Evolutionary conservation across 1,139 yeast genomes (phyloP).

Genomic region (Kodamaea sp.): DNA sequence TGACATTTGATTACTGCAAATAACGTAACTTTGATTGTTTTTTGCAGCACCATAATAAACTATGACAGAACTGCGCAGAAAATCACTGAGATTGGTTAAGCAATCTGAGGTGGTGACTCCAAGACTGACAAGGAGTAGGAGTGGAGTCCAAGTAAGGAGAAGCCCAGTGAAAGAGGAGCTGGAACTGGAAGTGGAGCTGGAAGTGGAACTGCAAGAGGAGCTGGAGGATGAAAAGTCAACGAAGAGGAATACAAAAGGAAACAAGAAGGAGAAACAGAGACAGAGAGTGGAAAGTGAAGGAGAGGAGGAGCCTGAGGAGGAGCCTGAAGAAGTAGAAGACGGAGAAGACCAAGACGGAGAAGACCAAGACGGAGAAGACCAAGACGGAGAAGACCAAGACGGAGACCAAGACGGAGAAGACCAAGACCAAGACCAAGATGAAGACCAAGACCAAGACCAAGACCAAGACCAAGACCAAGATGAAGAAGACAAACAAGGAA

Average conservation of each 20-base stretch:
- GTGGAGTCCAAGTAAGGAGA: too few species aligned
- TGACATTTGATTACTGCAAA: too few species aligned
- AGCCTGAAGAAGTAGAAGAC: slow-evolving; percentile 3
- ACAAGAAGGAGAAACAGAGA: slow-evolving; percentile 3
- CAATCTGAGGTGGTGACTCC: too few species aligned
- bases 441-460: slow-evolving; percentile 5
- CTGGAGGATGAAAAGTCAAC: neutral
- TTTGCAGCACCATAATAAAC: too few species aligned
- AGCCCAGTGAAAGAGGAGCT: too few species aligned
- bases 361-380: slow-evolving; percentile 7
- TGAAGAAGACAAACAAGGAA: slow-evolving; percentile 3
- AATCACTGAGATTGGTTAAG: neutral
- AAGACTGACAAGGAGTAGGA: too few species aligned
- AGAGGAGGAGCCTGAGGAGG: neutral
- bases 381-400: slow-evolving; percentile 4
- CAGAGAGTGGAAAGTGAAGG: slow-evolving; percentile 1
- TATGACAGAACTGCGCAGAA: slow-evolving; percentile 7
- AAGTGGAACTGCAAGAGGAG: too few species aligned
- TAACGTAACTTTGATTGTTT: too few species aligned
- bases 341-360: slow-evolving; percentile 3
- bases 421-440: slow-evolving; percentile 3
- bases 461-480: slow-evolving; percentile 4
- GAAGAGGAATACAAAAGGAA: neutral
- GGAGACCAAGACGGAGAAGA: slow-evolving; percentile 4
- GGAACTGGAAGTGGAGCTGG: too few species aligned